Base-by-base conservation (phyloP, 2,329 filamentous ascomycete genomes). In the Monilinia fructicola region DNA sequence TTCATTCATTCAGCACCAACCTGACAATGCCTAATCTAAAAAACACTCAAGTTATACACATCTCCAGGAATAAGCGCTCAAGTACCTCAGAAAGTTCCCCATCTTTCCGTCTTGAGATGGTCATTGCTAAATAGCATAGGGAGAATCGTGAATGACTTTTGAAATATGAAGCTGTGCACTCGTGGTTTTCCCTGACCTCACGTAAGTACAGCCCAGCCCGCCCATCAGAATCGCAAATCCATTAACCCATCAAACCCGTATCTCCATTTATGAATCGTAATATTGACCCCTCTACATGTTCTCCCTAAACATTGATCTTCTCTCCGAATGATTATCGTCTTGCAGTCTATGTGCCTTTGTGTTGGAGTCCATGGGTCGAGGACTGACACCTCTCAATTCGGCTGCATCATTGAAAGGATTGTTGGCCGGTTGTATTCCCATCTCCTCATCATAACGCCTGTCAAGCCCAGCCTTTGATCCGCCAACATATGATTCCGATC, bases 341-440 rank as follows among this genome's bases (percentile, higher is more conserved):
- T 78, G 78, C 46, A 60, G 42, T 31, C 64, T 69, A 31, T 69
- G 65, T 18, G 75, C 78, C 62, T 76, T 72, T 53, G 69, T 18
- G 42, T 35, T 28, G 40, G 82, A 83, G 60, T 87, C 81, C 71
- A 90, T 85, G n/a, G 91, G 91, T 71, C 91, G 78, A 3, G 92
- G 91, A 77, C 90, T 94, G 40, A 93, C 87, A 35, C 90, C 90
- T 65, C 90, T 80, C 77, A 92, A 73, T 76, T 87, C 87, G 11
- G 84, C 86, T 63, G 79, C 73, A 72, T 92, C 90, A 64, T 88
- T 89, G 75, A 93, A 93, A 0, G 91, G 91, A 76, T 94, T 89
- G 31, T 66, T 72, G 71, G 62, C 73, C 71, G 65, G 76, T 72
- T 67, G 72, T 65, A 75, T 78, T 71, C 77, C 81, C 75, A 78